Base-by-base conservation (phyloP, 2,329 filamentous ascomycete species). In the Pseudocercospora crystallina region DNA sequence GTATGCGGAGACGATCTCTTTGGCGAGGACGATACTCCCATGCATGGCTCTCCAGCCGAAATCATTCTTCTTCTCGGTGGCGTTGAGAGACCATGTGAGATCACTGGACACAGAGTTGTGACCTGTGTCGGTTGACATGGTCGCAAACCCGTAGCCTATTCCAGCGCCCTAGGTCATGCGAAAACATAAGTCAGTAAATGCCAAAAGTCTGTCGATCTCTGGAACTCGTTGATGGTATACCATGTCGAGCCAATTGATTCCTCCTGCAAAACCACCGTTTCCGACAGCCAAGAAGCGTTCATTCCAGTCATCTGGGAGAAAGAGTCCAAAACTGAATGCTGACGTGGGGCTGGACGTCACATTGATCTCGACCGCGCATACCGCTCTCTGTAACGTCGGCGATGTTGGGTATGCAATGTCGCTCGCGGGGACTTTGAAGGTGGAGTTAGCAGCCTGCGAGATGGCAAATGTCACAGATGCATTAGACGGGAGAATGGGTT, bases 171-270 rank as follows among this genome's bases (percentile, higher is more conserved):
- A 26, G 37, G 34, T 2, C 20, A 7, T 26, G 7, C 20, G 33
- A 13, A 11, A 5, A 33, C 36, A 34, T 32, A n/a, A 41, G 11
- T 41, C 34, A 42, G n/a, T n/a, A 26, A 7, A 42, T 42, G 12
- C n/a, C 9, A 47, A 12, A 13, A 2, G 20, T 5, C 12, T 14
- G 14, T 39, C n/a, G 13, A 29, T 26, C 12, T 11, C 12, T 11
- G 15, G 11, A 15, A 26, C 11, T 41, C 12, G 10, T 12, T 14
- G 31, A 10, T 33, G 17, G 14, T 38, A 29, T 41, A 52, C 49
- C 75, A 79, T 78, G 51, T 77, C 76, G 2, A 70, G 65, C 67
- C 71, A 77, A 49, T 76, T 76, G 47, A 78, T 72, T 10, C 75
- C 74, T 32, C 75, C 75, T 5, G 66, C 69, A 58, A 74, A 76